phyloP scores from a whole-genome alignment of 345 rosid species.

The Boechera divaricarpa region DNA sequence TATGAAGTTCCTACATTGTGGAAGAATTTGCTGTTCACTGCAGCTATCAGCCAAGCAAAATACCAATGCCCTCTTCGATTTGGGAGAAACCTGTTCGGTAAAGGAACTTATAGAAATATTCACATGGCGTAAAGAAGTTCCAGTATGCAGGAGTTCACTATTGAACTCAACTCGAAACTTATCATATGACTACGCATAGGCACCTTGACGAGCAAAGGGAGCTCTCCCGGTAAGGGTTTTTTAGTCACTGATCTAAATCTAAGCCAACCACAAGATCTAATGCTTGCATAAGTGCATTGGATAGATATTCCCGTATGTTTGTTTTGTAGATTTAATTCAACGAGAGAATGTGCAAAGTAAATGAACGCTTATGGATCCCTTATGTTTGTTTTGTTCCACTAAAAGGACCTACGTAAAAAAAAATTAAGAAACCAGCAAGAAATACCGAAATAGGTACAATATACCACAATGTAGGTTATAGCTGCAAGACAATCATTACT shows the following conservation, averaged over 20 bases:
- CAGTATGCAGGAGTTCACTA: slow-evolving; percentile 31
- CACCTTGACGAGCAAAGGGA: slow-evolving; percentile 54
- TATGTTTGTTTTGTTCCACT: background rate
- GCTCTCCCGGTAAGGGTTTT: slow-evolving; percentile 40
- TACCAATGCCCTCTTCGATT: background rate
- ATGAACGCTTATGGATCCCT: background rate
- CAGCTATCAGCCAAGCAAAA: background rate
- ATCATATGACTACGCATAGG: slow-evolving; percentile 35
- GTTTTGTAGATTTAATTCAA: slow-evolving; percentile 1
- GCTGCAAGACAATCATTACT: background rate
- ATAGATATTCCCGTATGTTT: background rate
- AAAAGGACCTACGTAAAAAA: background rate
- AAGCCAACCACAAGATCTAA: slow-evolving; percentile 41
- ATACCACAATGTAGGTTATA: background rate
- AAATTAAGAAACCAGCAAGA: slow-evolving; percentile 19
- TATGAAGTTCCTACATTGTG: background rate
- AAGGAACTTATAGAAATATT: slow-evolving; percentile 9
- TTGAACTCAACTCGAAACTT: background rate
- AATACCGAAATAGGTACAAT: background rate
- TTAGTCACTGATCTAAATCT: slow-evolving; percentile 33
- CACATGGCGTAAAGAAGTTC: background rate
- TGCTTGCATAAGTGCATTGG: slow-evolving; percentile 11
- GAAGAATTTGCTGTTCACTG: background rate
- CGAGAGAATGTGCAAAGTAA: background rate
- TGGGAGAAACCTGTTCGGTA: background rate